Percentiles rank a stretch among this genome's conserved stretches.
Conservation (phyloP, 768 basidiomycete genomes). For the Glaciozyma martinii region DNA sequence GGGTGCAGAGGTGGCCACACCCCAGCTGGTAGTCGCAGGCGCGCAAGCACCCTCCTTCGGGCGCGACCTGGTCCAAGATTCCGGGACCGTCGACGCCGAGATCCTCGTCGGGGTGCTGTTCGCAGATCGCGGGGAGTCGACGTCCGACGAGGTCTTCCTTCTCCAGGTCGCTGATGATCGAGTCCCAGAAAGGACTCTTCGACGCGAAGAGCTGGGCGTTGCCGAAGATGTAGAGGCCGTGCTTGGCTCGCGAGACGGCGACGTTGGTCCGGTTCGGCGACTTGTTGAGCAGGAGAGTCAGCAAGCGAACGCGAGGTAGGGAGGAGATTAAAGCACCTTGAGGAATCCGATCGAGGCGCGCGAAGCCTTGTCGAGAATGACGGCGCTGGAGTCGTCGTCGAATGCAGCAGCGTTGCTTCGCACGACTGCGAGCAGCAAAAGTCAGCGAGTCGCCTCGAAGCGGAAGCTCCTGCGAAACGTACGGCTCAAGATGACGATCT, state of each 20-base stretch:
- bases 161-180: slow-evolving; percentile 53
- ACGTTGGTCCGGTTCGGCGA: slow-evolving; percentile 42
- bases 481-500: slow-evolving; percentile 61
- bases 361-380: slow-evolving; percentile 7
- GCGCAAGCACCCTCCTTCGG: slow-evolving; percentile 61
- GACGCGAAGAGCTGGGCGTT: slow-evolving; percentile 52
- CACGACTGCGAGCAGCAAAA: slow-evolving; percentile 42
- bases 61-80: slow-evolving; percentile 48
- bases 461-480: not conserved
- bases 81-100: slow-evolving; percentile 49
- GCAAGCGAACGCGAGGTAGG: not conserved
- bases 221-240: slow-evolving; percentile 62
- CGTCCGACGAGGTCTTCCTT: slow-evolving; percentile 45
- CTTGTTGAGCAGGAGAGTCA: not conserved
- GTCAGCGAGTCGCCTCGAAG: not conserved
- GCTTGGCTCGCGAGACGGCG: slow-evolving; percentile 62
- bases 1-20: slow-evolving; percentile 61
- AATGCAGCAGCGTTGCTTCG: slow-evolving; percentile 53
- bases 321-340: slow-evolving; percentile 36
- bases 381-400: slow-evolving; percentile 36
- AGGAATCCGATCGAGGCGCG: slow-evolving; percentile 57
- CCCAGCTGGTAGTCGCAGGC: slow-evolving; percentile 49
- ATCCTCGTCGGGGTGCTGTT: slow-evolving; percentile 47
- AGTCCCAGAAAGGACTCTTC: slow-evolving; percentile 52
- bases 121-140: slow-evolving; percentile 53